phyloP scores from a whole-genome alignment of 495 filamentous ascomycete genomes.

The Talaromyces proteolyticus region DNA sequence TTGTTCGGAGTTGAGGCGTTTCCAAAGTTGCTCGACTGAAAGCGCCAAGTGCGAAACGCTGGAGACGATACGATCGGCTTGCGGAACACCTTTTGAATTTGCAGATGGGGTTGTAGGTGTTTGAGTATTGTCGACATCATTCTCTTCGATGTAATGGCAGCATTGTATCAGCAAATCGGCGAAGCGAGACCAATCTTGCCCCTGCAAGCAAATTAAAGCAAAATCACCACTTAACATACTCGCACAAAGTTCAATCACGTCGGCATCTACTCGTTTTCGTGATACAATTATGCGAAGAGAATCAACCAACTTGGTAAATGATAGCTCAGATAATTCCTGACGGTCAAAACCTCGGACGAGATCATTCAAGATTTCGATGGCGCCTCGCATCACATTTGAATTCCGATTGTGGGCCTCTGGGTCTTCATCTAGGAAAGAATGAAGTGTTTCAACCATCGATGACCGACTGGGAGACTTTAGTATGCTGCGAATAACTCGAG shows the following conservation, averaged over 20 bases:
- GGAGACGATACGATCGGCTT: conserved; percentile 22
- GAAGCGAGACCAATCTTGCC: conserved; percentile 27
- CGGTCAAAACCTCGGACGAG: conserved; percentile 46
- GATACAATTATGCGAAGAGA: conserved; percentile 51
- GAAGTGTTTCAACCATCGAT: conserved; percentile 58
- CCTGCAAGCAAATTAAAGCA: conserved; percentile 20
- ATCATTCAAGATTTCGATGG: conserved; percentile 63
- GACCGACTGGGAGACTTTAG: conserved; percentile 74
- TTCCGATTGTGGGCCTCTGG: conserved; percentile 43
- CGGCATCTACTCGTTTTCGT: conserved; percentile 46
- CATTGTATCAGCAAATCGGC: conserved; percentile 55
- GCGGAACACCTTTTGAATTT: neutral
- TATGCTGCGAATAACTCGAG: conserved; percentile 69
- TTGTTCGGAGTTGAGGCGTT: conserved; percentile 32
- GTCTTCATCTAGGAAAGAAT: conserved; percentile 54
- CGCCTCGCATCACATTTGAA: conserved; percentile 59
- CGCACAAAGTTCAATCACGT: conserved; percentile 45
- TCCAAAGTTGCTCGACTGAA: conserved; percentile 35
- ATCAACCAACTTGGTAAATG: conserved; percentile 45
- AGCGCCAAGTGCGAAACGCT: conserved; percentile 33
- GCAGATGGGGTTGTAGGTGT: neutral
- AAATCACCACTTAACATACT: conserved; percentile 37
- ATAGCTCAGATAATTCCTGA: conserved; percentile 55
- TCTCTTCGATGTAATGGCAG: conserved; percentile 49
- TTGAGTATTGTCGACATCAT: conserved; percentile 5